A percentile compares a stretch with the other conserved stretches of the same genome.
Conservation (phyloP, 2,329 filamentous ascomycete genomes). For the Cladosporium oxysporum region DNA sequence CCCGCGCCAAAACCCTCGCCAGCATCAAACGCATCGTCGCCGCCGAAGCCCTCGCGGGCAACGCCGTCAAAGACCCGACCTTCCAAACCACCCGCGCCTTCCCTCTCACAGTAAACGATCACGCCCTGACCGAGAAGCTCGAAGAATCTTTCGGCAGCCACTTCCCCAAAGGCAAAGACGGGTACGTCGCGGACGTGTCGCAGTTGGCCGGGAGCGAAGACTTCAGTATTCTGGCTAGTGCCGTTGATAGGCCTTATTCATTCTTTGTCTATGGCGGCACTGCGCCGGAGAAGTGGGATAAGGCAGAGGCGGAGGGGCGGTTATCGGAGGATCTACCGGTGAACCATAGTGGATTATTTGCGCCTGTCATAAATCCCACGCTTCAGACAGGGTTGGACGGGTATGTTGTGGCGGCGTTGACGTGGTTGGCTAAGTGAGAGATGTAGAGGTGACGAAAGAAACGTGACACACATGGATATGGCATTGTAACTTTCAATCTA, state of each 20-base stretch:
- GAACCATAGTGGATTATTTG: constrained; percentile 63
- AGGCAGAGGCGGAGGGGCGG: constrained; percentile 47
- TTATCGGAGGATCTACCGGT: constrained; percentile 54
- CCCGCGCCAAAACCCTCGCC: constrained; percentile 50
- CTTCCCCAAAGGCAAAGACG: constrained; percentile 42
- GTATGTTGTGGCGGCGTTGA: constrained; percentile 39
- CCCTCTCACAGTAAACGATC: constrained; percentile 57
- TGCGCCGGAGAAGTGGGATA: constrained; percentile 54
- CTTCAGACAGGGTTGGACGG: constrained; percentile 51
- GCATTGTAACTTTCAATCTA: neutral
- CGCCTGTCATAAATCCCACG: constrained; percentile 61
- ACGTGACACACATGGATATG: neutral
- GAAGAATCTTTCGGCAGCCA: constrained; percentile 48
- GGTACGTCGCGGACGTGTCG: constrained; percentile 44
- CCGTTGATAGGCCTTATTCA: constrained; percentile 50
- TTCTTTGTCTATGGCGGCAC: constrained; percentile 62
- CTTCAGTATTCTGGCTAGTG: constrained; percentile 57
- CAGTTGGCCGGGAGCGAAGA: constrained; percentile 57
- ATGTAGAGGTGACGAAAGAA: neutral
- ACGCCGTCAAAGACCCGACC: constrained; percentile 45
- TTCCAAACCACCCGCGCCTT: constrained; percentile 46
- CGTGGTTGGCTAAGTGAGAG: constrained; percentile 33
- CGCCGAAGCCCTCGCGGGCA: constrained; percentile 56
- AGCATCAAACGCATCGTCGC: constrained; percentile 56
- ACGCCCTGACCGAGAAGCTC: constrained; percentile 43